Conservation (phyloP, 257 asterid species). For the Henckelia pumila region DNA sequence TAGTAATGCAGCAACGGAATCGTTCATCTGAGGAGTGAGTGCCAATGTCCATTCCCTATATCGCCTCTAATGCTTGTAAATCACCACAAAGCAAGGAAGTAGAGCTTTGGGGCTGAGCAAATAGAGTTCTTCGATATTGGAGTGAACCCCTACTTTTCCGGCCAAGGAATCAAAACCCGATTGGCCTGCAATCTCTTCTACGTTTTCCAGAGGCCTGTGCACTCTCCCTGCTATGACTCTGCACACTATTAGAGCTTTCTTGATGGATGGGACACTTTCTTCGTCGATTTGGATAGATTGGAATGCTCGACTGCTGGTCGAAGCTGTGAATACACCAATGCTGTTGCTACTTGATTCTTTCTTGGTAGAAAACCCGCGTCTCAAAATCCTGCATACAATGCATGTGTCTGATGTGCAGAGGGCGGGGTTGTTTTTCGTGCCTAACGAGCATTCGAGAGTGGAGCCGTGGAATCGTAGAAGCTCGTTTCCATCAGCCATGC, state of each 20-base stretch:
- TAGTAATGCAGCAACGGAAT: not conserved
- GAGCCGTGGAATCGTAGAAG: slow-evolving; percentile 78
- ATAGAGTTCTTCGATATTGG: slow-evolving; percentile 82
- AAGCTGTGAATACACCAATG: not conserved
- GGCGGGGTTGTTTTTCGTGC: slow-evolving; percentile 49
- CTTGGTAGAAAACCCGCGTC: slow-evolving; percentile 19
- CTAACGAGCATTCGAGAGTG: slow-evolving; percentile 60
- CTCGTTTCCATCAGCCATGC: slow-evolving; percentile 96
- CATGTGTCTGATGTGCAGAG: slow-evolving; percentile 61
- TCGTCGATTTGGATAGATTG: not conserved
- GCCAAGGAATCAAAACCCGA: not conserved
- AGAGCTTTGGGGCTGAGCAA: slow-evolving; percentile 82
- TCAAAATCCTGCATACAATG: slow-evolving; percentile 61
- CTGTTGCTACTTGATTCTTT: not conserved
- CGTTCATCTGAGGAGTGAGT: not conserved
- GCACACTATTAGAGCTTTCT: not conserved
- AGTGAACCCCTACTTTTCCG: slow-evolving; percentile 62
- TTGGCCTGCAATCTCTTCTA: not conserved
- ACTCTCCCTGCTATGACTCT: not conserved
- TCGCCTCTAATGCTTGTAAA: slow-evolving; percentile 43
- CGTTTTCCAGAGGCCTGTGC: not conserved
- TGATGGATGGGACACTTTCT: not conserved
- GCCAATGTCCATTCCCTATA: not conserved
- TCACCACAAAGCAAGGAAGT: slow-evolving; percentile 91
- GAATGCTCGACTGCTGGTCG: not conserved